Evolutionary conservation across 139 green algal species (phyloP), one percentile per base, ranked within the genome.

Genomic region (Closterium sp.): DNA sequence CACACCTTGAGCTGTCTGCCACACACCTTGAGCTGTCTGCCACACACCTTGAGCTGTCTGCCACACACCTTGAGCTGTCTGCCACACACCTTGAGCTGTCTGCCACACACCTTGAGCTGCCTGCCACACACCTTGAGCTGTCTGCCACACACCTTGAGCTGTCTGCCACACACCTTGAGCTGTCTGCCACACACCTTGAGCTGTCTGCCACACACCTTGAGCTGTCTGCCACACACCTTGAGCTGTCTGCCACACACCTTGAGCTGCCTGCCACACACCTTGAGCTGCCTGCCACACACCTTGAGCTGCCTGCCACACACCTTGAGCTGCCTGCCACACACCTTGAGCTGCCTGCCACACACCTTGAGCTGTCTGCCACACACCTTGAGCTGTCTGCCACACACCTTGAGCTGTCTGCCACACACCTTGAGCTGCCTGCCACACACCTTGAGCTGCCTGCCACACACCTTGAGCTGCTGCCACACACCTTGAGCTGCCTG

Each of bases 261-360:
- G 10, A n/a, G n/a, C n/a, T n/a, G n/a, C n/a, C n/a, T n/a, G n/a
- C 94, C 91, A 19, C 92, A 73, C 34, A 94, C 93, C 92, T 94
- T 94, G 9, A 24, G 24, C 24, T 88, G 30, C n/a, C n/a, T n/a
- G 50, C 50, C 42, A 90, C 89, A 9, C 42, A 94, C 92, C 92
- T 94, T 94, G 9, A 94, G 89, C 30, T 91, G 92, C 13, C 38
- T 50, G 38, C 38, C 38, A 13, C 38, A 7, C 38, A 50, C 13
- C n/a, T 13, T 13, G 4, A 17, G 38, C 38, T 17, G 38, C 13
- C 38, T 50, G 62, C 62, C 42, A 86, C 89, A 11, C 42, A 94
- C 90, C 89, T 94, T 91, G 24, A 93, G 79, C 30, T 86, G 92
- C 5, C 92, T 91, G 22, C 92, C 87, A 17, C 45, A 89, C 19